A percentile compares a stretch with the other conserved stretches of the same genome.
Evolutionary conservation across 2,329 filamentous ascomycete species (phyloP).

Genomic region (Diaporthe amygdali): DNA sequence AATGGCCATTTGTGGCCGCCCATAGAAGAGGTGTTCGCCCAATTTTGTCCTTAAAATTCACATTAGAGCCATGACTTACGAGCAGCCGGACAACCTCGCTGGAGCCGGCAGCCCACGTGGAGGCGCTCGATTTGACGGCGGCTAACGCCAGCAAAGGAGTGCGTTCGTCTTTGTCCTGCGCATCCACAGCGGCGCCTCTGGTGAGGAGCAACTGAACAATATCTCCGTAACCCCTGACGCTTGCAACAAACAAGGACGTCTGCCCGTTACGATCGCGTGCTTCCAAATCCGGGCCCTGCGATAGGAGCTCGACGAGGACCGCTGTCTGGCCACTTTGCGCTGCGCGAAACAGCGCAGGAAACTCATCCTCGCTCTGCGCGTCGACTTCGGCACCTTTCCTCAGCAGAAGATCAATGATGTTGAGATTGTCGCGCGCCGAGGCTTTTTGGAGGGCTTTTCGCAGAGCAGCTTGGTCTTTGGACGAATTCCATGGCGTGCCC

Average conservation of each 20-base stretch:
- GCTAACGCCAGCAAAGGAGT: constrained; percentile 43
- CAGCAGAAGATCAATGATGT: constrained; percentile 44
- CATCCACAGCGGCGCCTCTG: constrained; percentile 39
- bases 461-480: constrained; percentile 40
- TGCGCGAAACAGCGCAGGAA: constrained; percentile 43
- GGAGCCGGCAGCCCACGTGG: constrained; percentile 44
- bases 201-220: constrained; percentile 39
- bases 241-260: constrained; percentile 43
- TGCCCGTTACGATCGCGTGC: constrained; percentile 36
- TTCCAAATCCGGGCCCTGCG: constrained; percentile 38
- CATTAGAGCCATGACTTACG: constrained; percentile 36
- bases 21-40: constrained; percentile 61
- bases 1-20: constrained; percentile 63
- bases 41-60: constrained; percentile 49
- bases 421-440: constrained; percentile 41
- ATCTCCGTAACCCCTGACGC: constrained; percentile 38
- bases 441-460: constrained; percentile 45
- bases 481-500: constrained; percentile 39
- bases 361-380: constrained; percentile 38
- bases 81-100: constrained; percentile 42
- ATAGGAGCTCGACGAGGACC: constrained; percentile 40
- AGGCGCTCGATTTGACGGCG: constrained; percentile 39
- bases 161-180: constrained; percentile 40
- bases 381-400: constrained; percentile 43
- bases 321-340: constrained; percentile 41